These are phyloP conservation scores for Neurospora sp. DNA, from an alignment of 495 filamentous ascomycete species.

Conservation along the genomic window DNA sequence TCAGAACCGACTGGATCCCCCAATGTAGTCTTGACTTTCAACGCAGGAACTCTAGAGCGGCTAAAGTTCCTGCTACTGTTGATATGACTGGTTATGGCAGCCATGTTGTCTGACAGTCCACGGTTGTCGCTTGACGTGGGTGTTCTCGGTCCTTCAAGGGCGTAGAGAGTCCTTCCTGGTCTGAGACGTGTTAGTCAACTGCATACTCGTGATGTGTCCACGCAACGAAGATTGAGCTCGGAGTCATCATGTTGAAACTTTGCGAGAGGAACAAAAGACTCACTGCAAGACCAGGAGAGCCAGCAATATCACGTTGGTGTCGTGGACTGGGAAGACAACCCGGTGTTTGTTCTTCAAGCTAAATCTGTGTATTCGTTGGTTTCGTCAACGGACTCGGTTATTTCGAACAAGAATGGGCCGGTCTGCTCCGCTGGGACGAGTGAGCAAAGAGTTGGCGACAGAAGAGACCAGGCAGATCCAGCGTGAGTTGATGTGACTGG, in stretches of 20 bases:
- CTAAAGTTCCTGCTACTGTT: not conserved
- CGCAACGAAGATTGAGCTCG: not conserved
- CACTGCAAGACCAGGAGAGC: not conserved
- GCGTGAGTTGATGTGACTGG: not conserved
- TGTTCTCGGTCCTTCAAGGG: not conserved
- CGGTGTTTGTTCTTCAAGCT: not conserved
- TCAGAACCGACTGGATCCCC: slow-evolving; percentile 2
- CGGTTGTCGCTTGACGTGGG: not conserved
- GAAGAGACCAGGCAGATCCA: not conserved
- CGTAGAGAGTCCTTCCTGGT: not conserved
- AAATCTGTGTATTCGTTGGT: not conserved
- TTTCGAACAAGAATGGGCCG: not conserved
- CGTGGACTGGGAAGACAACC: not conserved
- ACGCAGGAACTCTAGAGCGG: slow-evolving; percentile 5
- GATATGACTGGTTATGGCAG: slow-evolving; percentile 1
- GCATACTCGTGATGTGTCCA: not conserved
- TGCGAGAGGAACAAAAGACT: not conserved
- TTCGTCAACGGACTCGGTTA: not conserved
- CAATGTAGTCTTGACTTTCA: slow-evolving; percentile 9
- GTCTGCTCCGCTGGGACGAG: not conserved
- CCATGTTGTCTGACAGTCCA: slow-evolving; percentile 4
- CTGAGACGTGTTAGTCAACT: not conserved
- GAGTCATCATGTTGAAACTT: not conserved
- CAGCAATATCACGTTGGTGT: not conserved
- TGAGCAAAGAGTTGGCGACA: not conserved